These are phyloP conservation scores for Grosmannia serpens DNA, from an alignment of 2,329 filamentous ascomycete species.

Conservation along the genomic window DNA sequence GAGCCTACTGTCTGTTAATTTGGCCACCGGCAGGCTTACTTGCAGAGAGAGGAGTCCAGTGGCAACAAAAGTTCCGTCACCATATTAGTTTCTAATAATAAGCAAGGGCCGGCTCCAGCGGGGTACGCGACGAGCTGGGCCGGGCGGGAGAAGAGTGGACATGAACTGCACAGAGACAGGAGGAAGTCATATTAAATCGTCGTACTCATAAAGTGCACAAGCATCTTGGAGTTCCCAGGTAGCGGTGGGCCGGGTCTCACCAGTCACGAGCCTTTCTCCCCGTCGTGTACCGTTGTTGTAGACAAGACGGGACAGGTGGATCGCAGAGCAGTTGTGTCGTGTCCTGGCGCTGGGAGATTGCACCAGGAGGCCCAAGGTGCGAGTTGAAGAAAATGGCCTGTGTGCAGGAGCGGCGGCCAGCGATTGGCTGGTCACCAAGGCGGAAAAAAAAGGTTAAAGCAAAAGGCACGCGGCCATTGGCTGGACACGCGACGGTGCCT, in stretches of 20 bases:
- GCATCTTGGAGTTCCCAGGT: neutral
- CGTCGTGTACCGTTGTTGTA: neutral
- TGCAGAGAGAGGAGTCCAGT: neutral
- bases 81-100: neutral
- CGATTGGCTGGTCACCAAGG: neutral
- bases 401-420: neutral
- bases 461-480: slow-evolving; percentile 11
- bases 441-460: neutral
- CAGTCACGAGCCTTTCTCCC: neutral
- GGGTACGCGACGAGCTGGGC: neutral
- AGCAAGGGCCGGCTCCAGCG: neutral
- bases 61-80: neutral
- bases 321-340: neutral
- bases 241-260: neutral
- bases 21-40: neutral
- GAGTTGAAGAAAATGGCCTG: neutral
- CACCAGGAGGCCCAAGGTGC: neutral
- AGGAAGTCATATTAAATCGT: neutral
- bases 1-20: neutral
- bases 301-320: neutral
- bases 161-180: neutral
- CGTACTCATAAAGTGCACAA: no score
- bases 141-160: neutral
- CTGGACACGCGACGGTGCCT: slow-evolving; percentile 11
- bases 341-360: neutral